Evolutionary conservation across 2,329 filamentous ascomycete species (phyloP).

Genomic region (Paramyrothecium roridum): DNA sequence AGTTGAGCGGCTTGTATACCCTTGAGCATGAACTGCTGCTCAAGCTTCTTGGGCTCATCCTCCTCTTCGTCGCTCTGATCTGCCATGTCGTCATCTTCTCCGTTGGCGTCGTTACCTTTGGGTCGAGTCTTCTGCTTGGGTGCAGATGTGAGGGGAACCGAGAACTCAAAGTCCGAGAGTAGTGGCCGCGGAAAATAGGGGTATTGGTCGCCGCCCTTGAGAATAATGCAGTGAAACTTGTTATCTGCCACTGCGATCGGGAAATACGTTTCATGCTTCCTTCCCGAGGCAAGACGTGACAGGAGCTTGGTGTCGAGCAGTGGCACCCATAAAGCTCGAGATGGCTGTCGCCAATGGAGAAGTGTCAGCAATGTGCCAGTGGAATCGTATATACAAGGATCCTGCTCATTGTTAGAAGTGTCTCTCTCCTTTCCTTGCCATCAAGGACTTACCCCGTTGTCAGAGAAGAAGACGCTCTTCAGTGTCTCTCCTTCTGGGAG

Average conservation of each 20-base stretch:
- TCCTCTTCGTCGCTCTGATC: conserved; percentile 31
- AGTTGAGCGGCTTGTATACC: conserved; percentile 71
- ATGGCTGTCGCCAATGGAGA: conserved; percentile 83
- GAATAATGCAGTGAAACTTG: conserved; percentile 97
- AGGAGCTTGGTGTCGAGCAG: conserved; percentile 86
- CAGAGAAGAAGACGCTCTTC: conserved; percentile 86
- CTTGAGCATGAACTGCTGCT: conserved; percentile 78
- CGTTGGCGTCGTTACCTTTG: conserved; percentile 24
- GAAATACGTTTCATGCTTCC: conserved; percentile 89
- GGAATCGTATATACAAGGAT: conserved; percentile 94
- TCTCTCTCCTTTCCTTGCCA: not conserved
- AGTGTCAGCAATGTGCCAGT: conserved; percentile 85
- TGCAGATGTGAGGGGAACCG: conserved; percentile 69
- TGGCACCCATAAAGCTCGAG: conserved; percentile 87
- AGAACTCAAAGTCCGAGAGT: conserved; percentile 90
- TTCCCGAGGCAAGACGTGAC: conserved; percentile 76
- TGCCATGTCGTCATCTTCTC: conserved; percentile 22
- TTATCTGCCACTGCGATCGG: conserved; percentile 88
- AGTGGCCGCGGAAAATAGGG: conserved; percentile 89
- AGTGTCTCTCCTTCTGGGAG: conserved; percentile 71
- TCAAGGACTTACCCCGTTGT: conserved; percentile 66
- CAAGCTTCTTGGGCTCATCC: conserved; percentile 60
- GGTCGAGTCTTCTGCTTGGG: conserved; percentile 28
- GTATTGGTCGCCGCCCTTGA: conserved; percentile 91
- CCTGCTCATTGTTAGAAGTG: conserved; percentile 41